phyloP scores from a whole-genome alignment of 2,329 filamentous ascomycete species.

The Didymella lethalis region DNA sequence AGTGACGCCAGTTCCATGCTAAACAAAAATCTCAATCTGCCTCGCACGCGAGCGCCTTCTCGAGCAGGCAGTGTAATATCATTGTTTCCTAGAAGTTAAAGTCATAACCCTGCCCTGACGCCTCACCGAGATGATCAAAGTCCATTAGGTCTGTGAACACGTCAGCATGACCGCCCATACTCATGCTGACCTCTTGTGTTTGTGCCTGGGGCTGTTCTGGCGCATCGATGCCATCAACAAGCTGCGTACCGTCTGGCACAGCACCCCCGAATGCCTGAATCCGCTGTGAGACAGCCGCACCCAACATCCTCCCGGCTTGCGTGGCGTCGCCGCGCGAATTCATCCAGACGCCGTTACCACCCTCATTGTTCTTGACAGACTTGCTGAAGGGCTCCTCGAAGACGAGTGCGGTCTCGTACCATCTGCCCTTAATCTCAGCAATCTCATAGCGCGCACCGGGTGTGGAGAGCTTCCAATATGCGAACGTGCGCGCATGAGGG shows the following conservation, averaged over 20 bases:
- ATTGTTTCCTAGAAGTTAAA: constrained; percentile 7
- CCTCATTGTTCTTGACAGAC: constrained; percentile 50
- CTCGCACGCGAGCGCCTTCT: neutral
- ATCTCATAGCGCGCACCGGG: constrained; percentile 49
- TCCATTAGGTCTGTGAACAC: constrained; percentile 20
- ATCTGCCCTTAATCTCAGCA: constrained; percentile 64
- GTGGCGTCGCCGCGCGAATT: constrained; percentile 56
- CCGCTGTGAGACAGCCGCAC: constrained; percentile 44
- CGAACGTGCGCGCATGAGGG: constrained; percentile 41
- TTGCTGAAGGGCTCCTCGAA: constrained; percentile 49
- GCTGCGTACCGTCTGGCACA: constrained; percentile 48
- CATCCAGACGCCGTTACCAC: constrained; percentile 57
- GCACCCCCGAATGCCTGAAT: constrained; percentile 54
- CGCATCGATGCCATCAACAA: constrained; percentile 53
- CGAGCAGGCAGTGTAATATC: neutral
- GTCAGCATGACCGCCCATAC: constrained; percentile 10
- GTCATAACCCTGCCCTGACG: constrained; percentile 5
- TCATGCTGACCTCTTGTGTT: constrained; percentile 10
- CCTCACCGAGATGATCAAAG: constrained; percentile 16
- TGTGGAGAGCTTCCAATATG: constrained; percentile 57
- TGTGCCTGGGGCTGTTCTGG: constrained; percentile 29
- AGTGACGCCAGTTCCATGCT: neutral
- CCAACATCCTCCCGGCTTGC: constrained; percentile 33
- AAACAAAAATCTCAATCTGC: neutral
- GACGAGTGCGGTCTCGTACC: constrained; percentile 65